phyloP scores from a whole-genome alignment of 306 rosid genomes.

The Adenanthera pavonina region DNA sequence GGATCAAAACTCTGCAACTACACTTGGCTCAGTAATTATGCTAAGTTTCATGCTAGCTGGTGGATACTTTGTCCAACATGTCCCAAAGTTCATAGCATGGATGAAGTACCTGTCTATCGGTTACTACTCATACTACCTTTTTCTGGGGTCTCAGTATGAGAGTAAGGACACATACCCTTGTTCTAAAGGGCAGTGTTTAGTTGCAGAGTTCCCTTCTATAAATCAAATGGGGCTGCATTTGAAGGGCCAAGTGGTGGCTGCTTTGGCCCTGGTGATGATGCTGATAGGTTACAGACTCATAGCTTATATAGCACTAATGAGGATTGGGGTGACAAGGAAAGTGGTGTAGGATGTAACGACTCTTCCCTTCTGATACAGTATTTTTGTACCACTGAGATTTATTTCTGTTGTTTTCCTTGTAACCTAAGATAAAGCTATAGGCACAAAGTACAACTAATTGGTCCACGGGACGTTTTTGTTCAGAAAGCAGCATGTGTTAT shows the following conservation, averaged over 20 bases:
- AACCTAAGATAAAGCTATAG: no score
- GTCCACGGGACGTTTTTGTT: background rate
- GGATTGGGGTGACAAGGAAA: conserved; percentile 42
- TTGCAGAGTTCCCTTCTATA: conserved; percentile 60
- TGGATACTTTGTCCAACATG: conserved; percentile 68
- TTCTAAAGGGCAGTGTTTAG: conserved; percentile 32
- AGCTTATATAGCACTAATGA: conserved; percentile 57
- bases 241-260: conserved; percentile 36
- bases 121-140: conserved; percentile 56
- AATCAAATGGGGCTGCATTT: conserved; percentile 53
- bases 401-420: no score
- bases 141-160: conserved; percentile 62
- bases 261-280: conserved; percentile 58
- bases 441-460: background rate
- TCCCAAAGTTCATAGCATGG: conserved; percentile 68
- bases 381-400: no score
- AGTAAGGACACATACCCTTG: conserved; percentile 59
- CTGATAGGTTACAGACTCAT: conserved; percentile 62
- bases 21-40: conserved; percentile 68
- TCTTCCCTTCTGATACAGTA: background rate
- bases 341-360: background rate
- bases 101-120: conserved; percentile 57
- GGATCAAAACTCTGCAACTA: conserved; percentile 59
- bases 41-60: conserved; percentile 55
- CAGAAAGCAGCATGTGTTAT: background rate